Percentiles rank a stretch among this genome's conserved stretches.
phyloP scores from a whole-genome alignment of 768 basidiomycete species.

The Russula compacta region DNA sequence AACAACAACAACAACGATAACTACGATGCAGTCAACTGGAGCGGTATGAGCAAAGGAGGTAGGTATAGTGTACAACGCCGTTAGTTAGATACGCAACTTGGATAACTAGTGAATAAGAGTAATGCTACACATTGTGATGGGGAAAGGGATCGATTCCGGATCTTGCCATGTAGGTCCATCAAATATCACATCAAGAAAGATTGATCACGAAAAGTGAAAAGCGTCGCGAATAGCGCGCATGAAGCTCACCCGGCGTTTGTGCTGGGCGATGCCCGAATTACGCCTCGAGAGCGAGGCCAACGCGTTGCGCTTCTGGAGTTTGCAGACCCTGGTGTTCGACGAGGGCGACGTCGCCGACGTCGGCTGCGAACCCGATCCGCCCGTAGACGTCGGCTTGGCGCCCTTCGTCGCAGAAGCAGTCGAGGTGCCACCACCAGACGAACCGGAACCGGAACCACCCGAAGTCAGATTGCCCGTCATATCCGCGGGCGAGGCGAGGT shows the following conservation, averaged over 20 bases:
- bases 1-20: background rate
- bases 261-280: background rate
- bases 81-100: background rate
- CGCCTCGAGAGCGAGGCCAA: background rate
- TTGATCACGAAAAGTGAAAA: background rate
- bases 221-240: background rate
- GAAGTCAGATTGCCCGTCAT: background rate
- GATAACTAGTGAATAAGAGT: background rate
- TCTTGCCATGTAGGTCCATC: background rate
- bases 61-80: background rate
- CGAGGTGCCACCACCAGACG: background rate
- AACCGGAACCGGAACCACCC: background rate
- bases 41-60: background rate
- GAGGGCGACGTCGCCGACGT: background rate
- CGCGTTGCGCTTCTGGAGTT: background rate
- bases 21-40: background rate
- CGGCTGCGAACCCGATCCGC: background rate
- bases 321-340: background rate
- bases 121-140: background rate
- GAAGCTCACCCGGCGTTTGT: slow-evolving; percentile 1
- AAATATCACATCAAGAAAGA: background rate
- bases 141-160: background rate
- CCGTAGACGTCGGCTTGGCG: background rate
- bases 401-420: background rate
- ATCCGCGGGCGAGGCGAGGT: slow-evolving; percentile 11